Percentiles rank a stretch among this genome's conserved stretches.
These are phyloP conservation scores for Ustilago crameri DNA, from an alignment of 1,284 basidiomycete species.

Conservation along the genomic window DNA sequence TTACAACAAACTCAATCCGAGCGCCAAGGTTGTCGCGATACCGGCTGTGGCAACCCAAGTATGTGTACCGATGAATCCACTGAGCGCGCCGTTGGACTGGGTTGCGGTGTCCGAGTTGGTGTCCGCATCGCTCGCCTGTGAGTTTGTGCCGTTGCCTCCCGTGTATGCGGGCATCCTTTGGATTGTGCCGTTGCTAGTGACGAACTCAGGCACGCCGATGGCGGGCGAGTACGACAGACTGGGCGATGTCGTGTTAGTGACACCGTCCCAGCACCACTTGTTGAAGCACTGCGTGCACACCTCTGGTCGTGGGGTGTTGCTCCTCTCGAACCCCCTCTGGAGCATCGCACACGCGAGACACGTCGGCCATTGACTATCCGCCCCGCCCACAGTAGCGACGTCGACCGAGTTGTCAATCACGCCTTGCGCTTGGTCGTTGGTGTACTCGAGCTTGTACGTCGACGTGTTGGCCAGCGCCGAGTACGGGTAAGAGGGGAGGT, in stretches of 20 bases:
- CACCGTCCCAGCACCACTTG: constrained; percentile 66
- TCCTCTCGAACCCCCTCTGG: constrained; percentile 60
- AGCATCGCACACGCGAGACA: constrained; percentile 62
- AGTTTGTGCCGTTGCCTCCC: constrained; percentile 56
- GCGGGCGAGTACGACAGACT: constrained; percentile 52
- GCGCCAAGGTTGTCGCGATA: neutral
- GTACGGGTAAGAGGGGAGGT: constrained; percentile 72
- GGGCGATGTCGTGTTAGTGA: constrained; percentile 50
- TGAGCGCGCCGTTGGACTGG: neutral
- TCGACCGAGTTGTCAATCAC: constrained; percentile 63
- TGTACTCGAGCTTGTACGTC: constrained; percentile 68
- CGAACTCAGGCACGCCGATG: constrained; percentile 56
- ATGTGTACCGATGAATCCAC: neutral
- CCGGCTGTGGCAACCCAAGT: neutral
- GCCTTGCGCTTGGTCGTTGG: constrained; percentile 37
- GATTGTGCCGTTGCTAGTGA: constrained; percentile 44
- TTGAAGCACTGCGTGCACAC: constrained; percentile 55
- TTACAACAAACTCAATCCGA: constrained; percentile 8
- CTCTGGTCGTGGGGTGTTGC: constrained; percentile 33
- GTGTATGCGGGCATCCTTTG: constrained; percentile 49
- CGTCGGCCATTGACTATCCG: constrained; percentile 50
- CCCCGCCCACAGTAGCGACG: constrained; percentile 59
- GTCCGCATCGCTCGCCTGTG: constrained; percentile 16
- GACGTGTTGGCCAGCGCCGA: constrained; percentile 56
- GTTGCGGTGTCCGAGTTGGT: neutral